Percentiles rank a stretch among this genome's conserved stretches.
Evolutionary conservation across 345 rosid species (phyloP).

Genomic region (Balakata baccata): DNA sequence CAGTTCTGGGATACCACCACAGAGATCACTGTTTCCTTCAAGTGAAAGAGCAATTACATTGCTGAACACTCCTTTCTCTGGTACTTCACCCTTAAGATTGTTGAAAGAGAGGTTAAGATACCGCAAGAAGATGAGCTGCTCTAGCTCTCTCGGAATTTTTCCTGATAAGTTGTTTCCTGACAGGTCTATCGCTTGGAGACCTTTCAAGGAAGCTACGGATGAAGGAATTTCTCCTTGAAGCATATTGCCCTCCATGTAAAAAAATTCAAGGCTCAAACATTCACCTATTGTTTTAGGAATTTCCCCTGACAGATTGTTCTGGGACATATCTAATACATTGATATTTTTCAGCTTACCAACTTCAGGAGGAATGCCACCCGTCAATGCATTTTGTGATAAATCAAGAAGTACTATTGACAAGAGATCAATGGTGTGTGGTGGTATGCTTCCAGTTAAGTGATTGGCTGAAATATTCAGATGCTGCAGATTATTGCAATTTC

Average conservation of each 20-base stretch:
- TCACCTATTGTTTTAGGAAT: constrained; percentile 11
- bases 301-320: constrained; percentile 8
- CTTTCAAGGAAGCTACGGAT: constrained; percentile 11
- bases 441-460: background rate
- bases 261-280: constrained; percentile 1
- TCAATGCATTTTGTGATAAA: constrained; percentile 5
- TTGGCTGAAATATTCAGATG: background rate
- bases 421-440: background rate
- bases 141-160: constrained; percentile 8
- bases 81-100: constrained; percentile 13
- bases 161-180: constrained; percentile 15
- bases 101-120: constrained; percentile 7
- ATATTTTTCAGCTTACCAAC: constrained; percentile 10
- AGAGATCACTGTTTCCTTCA: constrained; percentile 11
- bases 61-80: constrained; percentile 11
- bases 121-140: background rate
- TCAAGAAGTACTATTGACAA: background rate
- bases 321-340: background rate
- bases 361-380: constrained; percentile 1
- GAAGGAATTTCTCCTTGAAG: constrained; percentile 9
- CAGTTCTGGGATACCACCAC: constrained; percentile 11
- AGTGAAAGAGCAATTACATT: background rate
- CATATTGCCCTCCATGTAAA: constrained; percentile 8
- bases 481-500: too few relatives aligned
- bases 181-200: background rate